Base-by-base conservation (phyloP, 257 asterid species). In the Penstemon eatonii region DNA sequence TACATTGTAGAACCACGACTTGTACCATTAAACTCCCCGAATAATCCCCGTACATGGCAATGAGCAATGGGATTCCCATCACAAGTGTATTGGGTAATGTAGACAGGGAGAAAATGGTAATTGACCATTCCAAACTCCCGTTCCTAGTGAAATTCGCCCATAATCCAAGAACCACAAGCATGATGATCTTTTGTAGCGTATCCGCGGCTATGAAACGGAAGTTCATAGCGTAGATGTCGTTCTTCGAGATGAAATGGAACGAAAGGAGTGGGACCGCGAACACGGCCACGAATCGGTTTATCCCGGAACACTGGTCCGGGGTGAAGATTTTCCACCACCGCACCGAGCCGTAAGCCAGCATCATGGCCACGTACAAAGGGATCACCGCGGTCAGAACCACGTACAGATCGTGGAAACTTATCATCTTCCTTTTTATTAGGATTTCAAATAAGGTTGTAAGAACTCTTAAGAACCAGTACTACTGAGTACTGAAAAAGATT, bases 261-360 rank as follows among this genome's bases (percentile, higher is more conserved):
- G 98, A 92, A 7, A 92, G 85, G 0, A 92, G 82, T 0, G 98
- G 97, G 37, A 92, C 98, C 0, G 98, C 97, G 57, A 92, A 92
- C 15, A 92, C 73, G 12, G 98, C 98, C 0, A 92, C 98, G 63
- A 92, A 92, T 0, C 98, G 78, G 79, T 92, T 92, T 77, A 92
- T 92, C 3, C 98, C 98, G 56, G 98, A 89, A 71, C 98, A 92
- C 63, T 92, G 98, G 59, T 92, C 98, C 5, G 97, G 95, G 0
- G 97, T 80, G 78, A 92, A 92, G 40, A 92, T 92, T 69, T 89
- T 92, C 98, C 98, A 92, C 97, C 98, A 92, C 1, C 95, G 91
- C 18, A 92, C 98, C 0, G 98, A 92, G 13, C 98, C 98, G 66
- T 92, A 92, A 13, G 98, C 98, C 41, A 92, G 61, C 41, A 92